Conservation (phyloP, 169 alveolate genomes). For the Eimeria zaria region DNA sequence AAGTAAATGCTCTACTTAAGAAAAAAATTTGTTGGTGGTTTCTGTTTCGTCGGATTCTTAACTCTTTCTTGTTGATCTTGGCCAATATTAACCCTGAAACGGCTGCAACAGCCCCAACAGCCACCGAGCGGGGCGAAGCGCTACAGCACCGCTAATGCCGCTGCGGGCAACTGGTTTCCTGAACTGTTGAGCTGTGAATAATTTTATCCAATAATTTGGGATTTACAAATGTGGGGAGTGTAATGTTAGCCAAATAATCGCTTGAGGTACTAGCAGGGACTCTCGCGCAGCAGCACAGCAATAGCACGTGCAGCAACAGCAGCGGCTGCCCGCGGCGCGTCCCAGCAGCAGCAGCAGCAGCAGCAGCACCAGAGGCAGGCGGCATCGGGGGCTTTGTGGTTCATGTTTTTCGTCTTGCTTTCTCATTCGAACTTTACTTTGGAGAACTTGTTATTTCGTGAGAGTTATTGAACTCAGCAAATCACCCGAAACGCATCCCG, state of each 20-base stretch:
- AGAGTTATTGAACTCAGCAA: conserved; percentile 4
- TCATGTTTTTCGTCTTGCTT: conserved; percentile 4
- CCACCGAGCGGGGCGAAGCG: conserved; percentile 27
- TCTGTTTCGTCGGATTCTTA: not conserved
- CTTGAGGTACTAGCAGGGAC: not conserved
- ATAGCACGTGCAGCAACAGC: conserved; percentile 57
- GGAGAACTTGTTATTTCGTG: conserved; percentile 15
- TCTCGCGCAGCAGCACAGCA: conserved; percentile 15
- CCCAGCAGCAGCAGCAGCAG: conserved; percentile 67
- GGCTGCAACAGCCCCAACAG: conserved; percentile 34
- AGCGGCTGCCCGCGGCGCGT: conserved; percentile 65
- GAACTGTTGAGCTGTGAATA: not conserved
- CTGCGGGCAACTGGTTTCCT: not conserved
- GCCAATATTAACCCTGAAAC: not conserved
- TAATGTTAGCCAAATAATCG: not conserved
- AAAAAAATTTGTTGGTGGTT: not conserved
- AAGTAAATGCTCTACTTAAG: not conserved
- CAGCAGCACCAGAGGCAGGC: conserved; percentile 72
- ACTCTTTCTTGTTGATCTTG: too few relatives aligned
- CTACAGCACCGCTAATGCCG: not conserved
- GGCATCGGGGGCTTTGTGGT: conserved; percentile 76
- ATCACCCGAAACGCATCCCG: conserved; percentile 11
- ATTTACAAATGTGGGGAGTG: not conserved
- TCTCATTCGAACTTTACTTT: not conserved
- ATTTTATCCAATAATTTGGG: not conserved